These are phyloP conservation scores for Pleurostoma richardsiae DNA, from an alignment of 2,329 filamentous ascomycete genomes.

Conservation along the genomic window DNA sequence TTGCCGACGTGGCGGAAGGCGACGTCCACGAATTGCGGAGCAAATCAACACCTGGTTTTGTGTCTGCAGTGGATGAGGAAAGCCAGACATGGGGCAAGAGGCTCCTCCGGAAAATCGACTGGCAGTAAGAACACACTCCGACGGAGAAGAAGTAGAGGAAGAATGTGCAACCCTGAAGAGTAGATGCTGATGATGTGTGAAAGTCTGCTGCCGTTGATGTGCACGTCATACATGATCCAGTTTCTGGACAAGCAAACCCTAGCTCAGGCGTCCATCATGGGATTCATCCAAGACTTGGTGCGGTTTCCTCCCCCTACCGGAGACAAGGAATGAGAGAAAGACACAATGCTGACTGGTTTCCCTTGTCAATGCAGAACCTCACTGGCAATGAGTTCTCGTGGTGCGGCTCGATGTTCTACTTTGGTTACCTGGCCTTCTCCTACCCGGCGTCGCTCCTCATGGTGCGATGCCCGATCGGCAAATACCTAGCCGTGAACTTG, in stretches of 20 bases:
- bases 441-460: constrained; percentile 6
- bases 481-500: constrained; percentile 6
- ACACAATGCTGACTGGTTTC: no score
- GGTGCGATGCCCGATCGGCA: constrained; percentile 6
- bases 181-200: background rate
- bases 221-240: background rate
- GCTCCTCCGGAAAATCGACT: background rate
- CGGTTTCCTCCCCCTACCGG: background rate
- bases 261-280: background rate
- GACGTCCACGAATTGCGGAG: background rate
- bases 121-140: background rate
- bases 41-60: background rate
- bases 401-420: constrained; percentile 8
- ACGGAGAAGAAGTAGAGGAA: background rate
- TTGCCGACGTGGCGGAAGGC: background rate
- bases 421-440: constrained; percentile 8
- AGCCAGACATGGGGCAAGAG: background rate
- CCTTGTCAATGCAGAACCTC: background rate
- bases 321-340: no score
- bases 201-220: constrained; percentile 1
- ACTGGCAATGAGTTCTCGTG: background rate
- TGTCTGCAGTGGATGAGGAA: background rate
- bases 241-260: background rate
- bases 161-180: background rate
- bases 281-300: constrained; percentile 4